Percentiles rank a stretch among this genome's conserved stretches.
These are phyloP conservation scores for Chenopodium suecicum DNA, from an alignment of 148 eudicot genomes.

Conservation along the genomic window DNA sequence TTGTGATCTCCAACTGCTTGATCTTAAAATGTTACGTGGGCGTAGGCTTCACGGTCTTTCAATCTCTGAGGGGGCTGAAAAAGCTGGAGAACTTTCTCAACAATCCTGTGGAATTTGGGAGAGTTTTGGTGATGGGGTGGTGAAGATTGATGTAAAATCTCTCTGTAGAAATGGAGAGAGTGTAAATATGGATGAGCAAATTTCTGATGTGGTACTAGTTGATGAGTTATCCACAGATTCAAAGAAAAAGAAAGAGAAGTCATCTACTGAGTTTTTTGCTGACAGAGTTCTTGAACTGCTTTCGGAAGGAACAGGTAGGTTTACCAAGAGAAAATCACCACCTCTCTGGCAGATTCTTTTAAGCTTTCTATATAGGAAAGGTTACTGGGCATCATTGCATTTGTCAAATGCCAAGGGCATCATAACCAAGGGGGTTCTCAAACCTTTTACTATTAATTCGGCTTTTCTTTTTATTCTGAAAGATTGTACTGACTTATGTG, in stretches of 20 bases:
- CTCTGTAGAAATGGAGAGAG: slow-evolving; percentile 34
- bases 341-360: slow-evolving; percentile 80
- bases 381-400: slow-evolving; percentile 56
- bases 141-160: slow-evolving; percentile 50
- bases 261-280: slow-evolving; percentile 41
- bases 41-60: slow-evolving; percentile 25
- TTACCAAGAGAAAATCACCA: slow-evolving; percentile 28
- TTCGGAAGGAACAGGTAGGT: slow-evolving; percentile 38
- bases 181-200: slow-evolving; percentile 18
- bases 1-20: slow-evolving; percentile 74
- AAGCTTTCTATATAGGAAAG: slow-evolving; percentile 61
- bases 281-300: slow-evolving; percentile 65
- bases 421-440: slow-evolving; percentile 49
- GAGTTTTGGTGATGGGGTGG: slow-evolving; percentile 34
- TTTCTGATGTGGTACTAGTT: slow-evolving; percentile 43
- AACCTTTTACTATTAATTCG: slow-evolving; percentile 64
- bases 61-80: slow-evolving; percentile 24
- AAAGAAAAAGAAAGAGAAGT: slow-evolving; percentile 38
- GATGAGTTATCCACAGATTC: slow-evolving; percentile 33
- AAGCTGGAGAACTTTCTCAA: slow-evolving; percentile 25
- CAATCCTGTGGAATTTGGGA: slow-evolving; percentile 26
- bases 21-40: slow-evolving; percentile 27
- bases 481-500: slow-evolving; percentile 16
- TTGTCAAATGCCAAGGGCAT: slow-evolving; percentile 49
- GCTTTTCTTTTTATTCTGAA: slow-evolving; percentile 53